Percentiles rank a stretch among this genome's conserved stretches.
Evolutionary conservation across 768 basidiomycete species (phyloP).

Genomic region (Leccinum ochraceum): DNA sequence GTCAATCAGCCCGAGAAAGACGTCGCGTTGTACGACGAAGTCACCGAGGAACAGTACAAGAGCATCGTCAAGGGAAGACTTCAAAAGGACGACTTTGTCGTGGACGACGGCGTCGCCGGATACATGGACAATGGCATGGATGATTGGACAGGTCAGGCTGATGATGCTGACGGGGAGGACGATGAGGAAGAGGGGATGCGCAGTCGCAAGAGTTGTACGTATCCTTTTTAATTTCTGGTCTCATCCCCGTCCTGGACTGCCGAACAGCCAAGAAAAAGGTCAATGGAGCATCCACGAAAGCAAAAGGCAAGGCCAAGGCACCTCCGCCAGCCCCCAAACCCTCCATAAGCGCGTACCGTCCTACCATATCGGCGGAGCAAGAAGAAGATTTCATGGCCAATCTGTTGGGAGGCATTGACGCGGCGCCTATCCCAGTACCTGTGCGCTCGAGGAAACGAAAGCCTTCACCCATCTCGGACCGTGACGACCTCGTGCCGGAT

Average conservation of each 20-base stretch:
- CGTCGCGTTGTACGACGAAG: slow-evolving; percentile 79
- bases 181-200: slow-evolving; percentile 41
- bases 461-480: slow-evolving; percentile 49
- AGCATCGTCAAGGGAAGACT: slow-evolving; percentile 81
- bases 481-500: slow-evolving; percentile 29
- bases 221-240: not conserved
- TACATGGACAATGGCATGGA: slow-evolving; percentile 98
- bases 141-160: slow-evolving; percentile 73
- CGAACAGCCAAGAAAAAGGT: slow-evolving; percentile 31
- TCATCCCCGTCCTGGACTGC: slow-evolving; percentile 9
- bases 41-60: slow-evolving; percentile 87
- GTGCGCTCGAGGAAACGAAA: slow-evolving; percentile 64
- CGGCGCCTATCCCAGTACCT: slow-evolving; percentile 39
- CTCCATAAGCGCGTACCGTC: slow-evolving; percentile 80
- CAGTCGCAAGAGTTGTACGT: slow-evolving; percentile 45
- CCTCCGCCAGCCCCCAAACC: slow-evolving; percentile 54
- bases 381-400: slow-evolving; percentile 90
- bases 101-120: slow-evolving; percentile 88
- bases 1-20: slow-evolving; percentile 53
- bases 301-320: slow-evolving; percentile 44
- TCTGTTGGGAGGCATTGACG: slow-evolving; percentile 73
- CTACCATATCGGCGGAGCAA: slow-evolving; percentile 69
- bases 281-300: slow-evolving; percentile 28
- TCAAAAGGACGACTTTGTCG: slow-evolving; percentile 90
- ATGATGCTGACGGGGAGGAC: slow-evolving; percentile 56